Base-by-base conservation (phyloP, 805 yeast genomes). In the Grigorovia yakushimaensis region DNA sequence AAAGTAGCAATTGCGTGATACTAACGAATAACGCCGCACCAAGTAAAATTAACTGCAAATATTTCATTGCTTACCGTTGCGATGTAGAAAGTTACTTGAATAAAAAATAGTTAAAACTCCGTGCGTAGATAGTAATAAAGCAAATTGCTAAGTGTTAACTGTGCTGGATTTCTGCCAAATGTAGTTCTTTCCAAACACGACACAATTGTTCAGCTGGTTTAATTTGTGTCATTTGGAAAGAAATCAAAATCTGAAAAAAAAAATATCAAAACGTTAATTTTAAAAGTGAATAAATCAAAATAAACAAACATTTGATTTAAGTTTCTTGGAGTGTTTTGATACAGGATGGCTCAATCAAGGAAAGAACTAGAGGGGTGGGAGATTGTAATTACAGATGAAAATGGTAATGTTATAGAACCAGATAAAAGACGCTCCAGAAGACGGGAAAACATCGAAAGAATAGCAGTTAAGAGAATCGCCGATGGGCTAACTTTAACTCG, bases 401-500 rank as follows among this genome's bases (percentile, higher is more conserved):
- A 50, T 17, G 59, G 58, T 3, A 49, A 53, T n/a, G 40, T 49
- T 2, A 23, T 58, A 2, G 48, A 39, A 19, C 51, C 39, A 23
- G 51, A 27, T 18, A 27, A 24, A 30, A 39, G 59, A 44, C 42
- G 62, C 41, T 44, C 53, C 11, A 45, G 55, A 13, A 50, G 54
- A 22, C 47, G 53, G 39, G 47, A 49, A 18, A 39, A 42, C 11
- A 11, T 20, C 9, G 47, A 45, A 15, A 45, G 43, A 2, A 24
- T 50, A 5, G 42, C 56, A 2, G 56, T 76, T 22, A 62, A 57
- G 42, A 62, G 80, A 47, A 69, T 60, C n/a, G 17, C 50, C 0
- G 84, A 78, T 58, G 73, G 69, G 1, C 19, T 75, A 15, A 72
- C 66, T 44, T 49, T 81, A 5, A 63, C 64, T 20, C 67, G 67